Evolutionary conservation across 2,329 filamentous ascomycete species (phyloP), one percentile per base, ranked within the genome.

Genomic region (Fusarium ambrosium): DNA sequence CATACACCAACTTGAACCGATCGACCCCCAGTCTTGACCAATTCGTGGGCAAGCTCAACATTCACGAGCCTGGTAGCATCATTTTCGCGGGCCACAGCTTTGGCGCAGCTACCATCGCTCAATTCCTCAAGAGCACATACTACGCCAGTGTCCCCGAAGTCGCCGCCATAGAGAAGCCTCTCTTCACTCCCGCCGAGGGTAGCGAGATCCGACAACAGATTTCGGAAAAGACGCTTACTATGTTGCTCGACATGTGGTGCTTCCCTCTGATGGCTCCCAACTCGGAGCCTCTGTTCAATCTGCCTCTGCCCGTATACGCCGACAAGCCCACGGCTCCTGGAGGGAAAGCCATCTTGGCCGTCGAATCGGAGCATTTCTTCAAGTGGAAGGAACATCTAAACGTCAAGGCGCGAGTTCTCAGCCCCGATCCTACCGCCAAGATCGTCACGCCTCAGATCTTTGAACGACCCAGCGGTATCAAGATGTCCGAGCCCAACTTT

Each of bases 11-110:
- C 68, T 78, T 92, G 39, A 91, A 92, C 74, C 81, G 85, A 2
- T 86, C 86, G 0, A 84, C 82, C 0, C 79, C 82, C 0, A 81
- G 90, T 4, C 84, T 96, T 1, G 81, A 84, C 13, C 88, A 89
- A 78, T 92, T 97, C 69, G 81, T 86, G 29, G 84, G 85, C n/a
- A 85, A 84, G 64, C 87, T 97, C 56, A 88, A 94, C 71, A 88
- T 97, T 5, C 90, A 92, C 68, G 87, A 89, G 10, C 93, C 94
- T 0, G 94, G 94, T 2, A 90, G 88, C 62, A 91, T 97, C 55
- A 89, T 92, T 48, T 96, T 94, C 80, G 90, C 89, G 0, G 95
- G 95, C 5, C 95, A 97, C 82, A 95, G 92, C 20, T 97, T 97
- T 75, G 95, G 95, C 24, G 92, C 92, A 1, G 89, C 93, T 1